phyloP scores from a whole-genome alignment of 257 asterid species.

The Solanum acaule region DNA sequence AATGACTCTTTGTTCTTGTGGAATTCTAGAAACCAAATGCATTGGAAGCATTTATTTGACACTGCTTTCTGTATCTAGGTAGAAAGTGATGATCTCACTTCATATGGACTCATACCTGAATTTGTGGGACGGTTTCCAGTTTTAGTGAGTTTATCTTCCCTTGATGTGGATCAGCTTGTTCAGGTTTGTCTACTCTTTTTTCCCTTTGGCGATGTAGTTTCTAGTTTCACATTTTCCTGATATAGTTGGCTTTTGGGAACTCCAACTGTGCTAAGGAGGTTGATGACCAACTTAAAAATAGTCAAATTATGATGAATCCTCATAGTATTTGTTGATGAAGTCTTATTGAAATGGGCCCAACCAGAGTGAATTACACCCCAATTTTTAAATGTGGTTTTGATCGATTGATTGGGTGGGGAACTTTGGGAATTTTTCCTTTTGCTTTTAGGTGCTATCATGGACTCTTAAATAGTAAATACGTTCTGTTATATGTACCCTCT shows the following conservation, averaged over 20 bases:
- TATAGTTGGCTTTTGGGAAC: background rate
- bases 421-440: background rate
- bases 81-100: slow-evolving; percentile 81
- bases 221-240: background rate
- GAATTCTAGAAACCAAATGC: background rate
- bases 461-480: background rate
- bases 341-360: background rate
- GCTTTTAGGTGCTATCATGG: background rate
- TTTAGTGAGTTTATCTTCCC: slow-evolving; percentile 74
- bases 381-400: background rate
- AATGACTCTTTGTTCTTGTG: background rate
- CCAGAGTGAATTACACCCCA: background rate
- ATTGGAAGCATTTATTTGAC: slow-evolving; percentile 3
- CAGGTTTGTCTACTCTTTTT: slow-evolving; percentile 41
- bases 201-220: background rate
- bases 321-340: background rate
- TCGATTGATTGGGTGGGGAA: background rate
- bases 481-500: background rate
- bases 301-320: background rate
- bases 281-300: background rate
- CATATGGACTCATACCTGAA: slow-evolving; percentile 94
- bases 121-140: slow-evolving; percentile 90
- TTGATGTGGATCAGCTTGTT: slow-evolving; percentile 79
- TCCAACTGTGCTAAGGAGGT: background rate
- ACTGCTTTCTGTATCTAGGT: slow-evolving; percentile 43